Conservation (phyloP, 2,329 filamentous ascomycete species). For the Parascedosporium putredinis region DNA sequence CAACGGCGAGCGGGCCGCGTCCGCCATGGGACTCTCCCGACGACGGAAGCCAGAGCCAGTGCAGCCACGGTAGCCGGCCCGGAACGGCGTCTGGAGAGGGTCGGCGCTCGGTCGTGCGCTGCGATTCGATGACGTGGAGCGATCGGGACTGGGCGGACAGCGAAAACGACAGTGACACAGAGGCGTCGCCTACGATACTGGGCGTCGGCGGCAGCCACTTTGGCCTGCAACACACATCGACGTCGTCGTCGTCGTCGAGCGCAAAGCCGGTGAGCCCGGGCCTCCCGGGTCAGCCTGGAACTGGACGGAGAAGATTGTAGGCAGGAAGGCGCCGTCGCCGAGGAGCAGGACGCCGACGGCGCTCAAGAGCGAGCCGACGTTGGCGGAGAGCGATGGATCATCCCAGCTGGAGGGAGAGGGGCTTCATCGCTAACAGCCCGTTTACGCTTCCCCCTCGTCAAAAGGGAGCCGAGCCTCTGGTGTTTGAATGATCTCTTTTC, state of each 20-base stretch:
- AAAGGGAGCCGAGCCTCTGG: too few species aligned
- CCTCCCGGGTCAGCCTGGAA: constrained; percentile 27
- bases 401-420: not conserved
- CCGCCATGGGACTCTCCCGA: constrained; percentile 12
- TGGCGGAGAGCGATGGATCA: not conserved
- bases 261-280: not conserved
- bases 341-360: constrained; percentile 7
- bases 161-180: constrained; percentile 31
- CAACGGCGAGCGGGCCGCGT: not conserved
- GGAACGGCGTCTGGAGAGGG: not conserved
- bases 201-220: too few species aligned
- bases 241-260: not conserved
- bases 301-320: constrained; percentile 46
- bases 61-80: constrained; percentile 1
- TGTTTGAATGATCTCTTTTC: too few species aligned
- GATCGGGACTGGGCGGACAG: constrained; percentile 54
- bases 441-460: too few species aligned
- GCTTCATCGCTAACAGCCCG: not conserved
- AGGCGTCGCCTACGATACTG: constrained; percentile 2
- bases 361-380: not conserved
- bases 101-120: constrained; percentile 16
- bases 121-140: constrained; percentile 54
- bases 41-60: constrained; percentile 17
- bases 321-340: constrained; percentile 20
- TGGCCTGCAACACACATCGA: not conserved